These are phyloP conservation scores for Blumeria graminis DNA, from an alignment of 2,329 filamentous ascomycete genomes.

Conservation along the genomic window DNA sequence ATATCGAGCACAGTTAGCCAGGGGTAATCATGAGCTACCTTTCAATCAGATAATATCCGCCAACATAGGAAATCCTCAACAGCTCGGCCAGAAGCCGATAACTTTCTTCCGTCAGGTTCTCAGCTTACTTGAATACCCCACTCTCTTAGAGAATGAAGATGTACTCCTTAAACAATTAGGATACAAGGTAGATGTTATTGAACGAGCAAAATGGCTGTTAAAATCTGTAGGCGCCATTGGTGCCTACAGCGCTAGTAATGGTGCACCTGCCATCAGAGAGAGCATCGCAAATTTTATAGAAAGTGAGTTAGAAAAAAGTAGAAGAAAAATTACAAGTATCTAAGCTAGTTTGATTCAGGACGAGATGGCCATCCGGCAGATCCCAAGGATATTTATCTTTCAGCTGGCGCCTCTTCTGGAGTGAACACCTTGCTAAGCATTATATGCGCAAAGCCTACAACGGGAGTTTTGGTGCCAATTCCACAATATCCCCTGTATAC, in stretches of 20 bases:
- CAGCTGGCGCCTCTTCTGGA: constrained; percentile 73
- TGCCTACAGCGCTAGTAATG: constrained; percentile 87
- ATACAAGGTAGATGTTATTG: constrained; percentile 77
- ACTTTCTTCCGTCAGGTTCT: constrained; percentile 97
- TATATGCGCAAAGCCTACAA: constrained; percentile 53
- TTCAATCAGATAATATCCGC: constrained; percentile 85
- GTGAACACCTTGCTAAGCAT: constrained; percentile 84
- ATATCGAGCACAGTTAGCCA: constrained; percentile 51
- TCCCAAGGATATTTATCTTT: constrained; percentile 67
- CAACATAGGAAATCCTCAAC: constrained; percentile 97
- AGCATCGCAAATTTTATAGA: constrained; percentile 87
- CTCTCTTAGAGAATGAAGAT: constrained; percentile 58
- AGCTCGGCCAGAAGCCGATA: constrained; percentile 96
- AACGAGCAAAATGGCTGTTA: constrained; percentile 57
- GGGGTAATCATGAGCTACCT: constrained; percentile 35
- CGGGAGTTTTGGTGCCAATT: constrained; percentile 79
- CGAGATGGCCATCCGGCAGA: constrained; percentile 76
- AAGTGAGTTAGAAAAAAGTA: constrained; percentile 25
- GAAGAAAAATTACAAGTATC: not conserved
- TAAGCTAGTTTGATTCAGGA: constrained; percentile 21
- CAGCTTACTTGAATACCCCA: constrained; percentile 76
- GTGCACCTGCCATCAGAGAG: constrained; percentile 63
- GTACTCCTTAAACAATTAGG: constrained; percentile 51
- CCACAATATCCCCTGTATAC: constrained; percentile 97
- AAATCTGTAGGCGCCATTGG: constrained; percentile 74